Conservation (phyloP, 2,329 filamentous ascomycete species). For the Colletotrichum sp. region DNA sequence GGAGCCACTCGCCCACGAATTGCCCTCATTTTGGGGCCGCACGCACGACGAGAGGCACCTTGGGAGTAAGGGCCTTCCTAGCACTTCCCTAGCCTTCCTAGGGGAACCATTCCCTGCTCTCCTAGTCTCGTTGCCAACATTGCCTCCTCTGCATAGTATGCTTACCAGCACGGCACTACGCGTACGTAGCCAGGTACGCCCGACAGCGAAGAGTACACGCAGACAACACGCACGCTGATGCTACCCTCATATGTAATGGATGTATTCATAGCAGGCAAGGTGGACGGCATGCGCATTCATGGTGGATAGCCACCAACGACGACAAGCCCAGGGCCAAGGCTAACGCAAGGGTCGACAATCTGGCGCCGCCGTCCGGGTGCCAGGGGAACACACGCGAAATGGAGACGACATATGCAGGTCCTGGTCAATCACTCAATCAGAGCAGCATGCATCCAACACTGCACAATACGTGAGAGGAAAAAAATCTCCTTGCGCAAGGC, state of each 20-base stretch:
- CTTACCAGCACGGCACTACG: not conserved
- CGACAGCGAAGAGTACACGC: not conserved
- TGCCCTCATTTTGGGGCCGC: not conserved
- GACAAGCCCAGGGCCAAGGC: slow-evolving; percentile 3
- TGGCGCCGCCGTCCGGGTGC: slow-evolving; percentile 11
- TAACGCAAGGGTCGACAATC: slow-evolving; percentile 13
- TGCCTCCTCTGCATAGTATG: not conserved
- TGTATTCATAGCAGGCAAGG: not conserved
- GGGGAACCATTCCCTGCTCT: not conserved
- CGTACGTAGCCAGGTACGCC: not conserved
- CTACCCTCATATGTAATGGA: not conserved
- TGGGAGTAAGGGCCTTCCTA: not conserved
- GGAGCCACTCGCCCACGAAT: not conserved
- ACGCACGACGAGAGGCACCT: not conserved
- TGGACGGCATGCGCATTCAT: not conserved
- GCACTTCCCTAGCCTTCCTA: not conserved
- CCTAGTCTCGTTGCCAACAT: not conserved
- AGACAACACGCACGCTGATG: not conserved
- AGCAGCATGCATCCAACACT: not conserved
- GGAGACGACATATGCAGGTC: slow-evolving; percentile 12
- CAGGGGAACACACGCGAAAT: slow-evolving; percentile 19
- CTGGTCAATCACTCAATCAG: not conserved
- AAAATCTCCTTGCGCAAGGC: slow-evolving; percentile 15
- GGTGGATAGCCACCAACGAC: slow-evolving; percentile 5
- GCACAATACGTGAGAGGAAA: not conserved